phyloP scores from a whole-genome alignment of 2,329 filamentous ascomycete genomes.

The Hypoxylon sp. region DNA sequence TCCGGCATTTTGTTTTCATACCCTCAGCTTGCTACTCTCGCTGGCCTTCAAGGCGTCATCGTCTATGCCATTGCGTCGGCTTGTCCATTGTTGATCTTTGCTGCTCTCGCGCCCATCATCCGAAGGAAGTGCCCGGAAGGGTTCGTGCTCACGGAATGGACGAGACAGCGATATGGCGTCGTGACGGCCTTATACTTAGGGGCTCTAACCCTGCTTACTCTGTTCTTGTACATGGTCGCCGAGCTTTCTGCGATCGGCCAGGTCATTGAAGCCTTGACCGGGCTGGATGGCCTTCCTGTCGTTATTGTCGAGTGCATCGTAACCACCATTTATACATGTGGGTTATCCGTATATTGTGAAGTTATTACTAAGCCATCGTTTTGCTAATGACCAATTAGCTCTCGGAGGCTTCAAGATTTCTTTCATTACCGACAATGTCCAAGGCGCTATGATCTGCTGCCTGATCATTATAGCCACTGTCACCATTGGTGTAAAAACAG shows the following conservation, averaged over 20 bases:
- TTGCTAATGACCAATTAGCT: constrained; percentile 57
- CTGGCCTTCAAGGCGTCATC: constrained; percentile 80
- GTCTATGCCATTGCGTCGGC: constrained; percentile 78
- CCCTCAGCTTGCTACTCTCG: constrained; percentile 79
- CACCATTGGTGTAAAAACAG: constrained; percentile 77
- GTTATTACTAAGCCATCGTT: constrained; percentile 12
- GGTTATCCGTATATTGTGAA: constrained; percentile 33
- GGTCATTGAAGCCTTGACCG: constrained; percentile 77
- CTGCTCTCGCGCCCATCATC: constrained; percentile 78
- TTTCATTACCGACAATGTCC: constrained; percentile 83
- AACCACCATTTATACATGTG: constrained; percentile 86
- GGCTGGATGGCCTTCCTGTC: constrained; percentile 75
- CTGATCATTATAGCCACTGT: constrained; percentile 80
- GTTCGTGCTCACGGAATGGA: constrained; percentile 87
- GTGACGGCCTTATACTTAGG: constrained; percentile 77
- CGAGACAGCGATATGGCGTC: constrained; percentile 77
- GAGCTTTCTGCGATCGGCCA: constrained; percentile 84
- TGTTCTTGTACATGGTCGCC: constrained; percentile 88
- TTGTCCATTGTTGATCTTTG: constrained; percentile 78
- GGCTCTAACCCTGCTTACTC: constrained; percentile 78
- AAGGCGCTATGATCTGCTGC: constrained; percentile 78
- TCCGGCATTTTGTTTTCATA: constrained; percentile 86
- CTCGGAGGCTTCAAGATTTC: constrained; percentile 85
- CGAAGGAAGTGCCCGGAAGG: constrained; percentile 82
- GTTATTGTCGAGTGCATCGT: constrained; percentile 80